These are phyloP conservation scores for Penicillium sp. DNA, from an alignment of 2,329 filamentous ascomycete species.

Conservation along the genomic window DNA sequence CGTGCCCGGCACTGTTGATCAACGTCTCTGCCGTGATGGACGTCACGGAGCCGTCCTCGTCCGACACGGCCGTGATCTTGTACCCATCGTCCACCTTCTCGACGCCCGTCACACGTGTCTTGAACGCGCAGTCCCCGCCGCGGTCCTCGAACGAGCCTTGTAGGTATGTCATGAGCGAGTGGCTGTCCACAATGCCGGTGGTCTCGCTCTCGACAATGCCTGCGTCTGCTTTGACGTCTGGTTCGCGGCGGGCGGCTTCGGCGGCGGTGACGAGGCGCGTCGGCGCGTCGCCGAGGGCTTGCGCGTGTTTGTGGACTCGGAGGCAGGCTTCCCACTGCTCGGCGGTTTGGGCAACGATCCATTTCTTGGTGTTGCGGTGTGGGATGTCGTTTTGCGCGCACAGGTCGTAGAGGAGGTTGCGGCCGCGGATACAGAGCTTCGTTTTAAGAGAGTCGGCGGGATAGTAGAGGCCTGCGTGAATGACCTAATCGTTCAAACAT, in stretches of 20 bases:
- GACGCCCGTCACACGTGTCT: constrained; percentile 63
- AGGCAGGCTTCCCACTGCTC: constrained; percentile 61
- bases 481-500: constrained; percentile 68
- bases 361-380: constrained; percentile 78
- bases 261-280: constrained; percentile 64
- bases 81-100: constrained; percentile 65
- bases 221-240: constrained; percentile 66
- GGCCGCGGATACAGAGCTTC: constrained; percentile 73
- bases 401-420: constrained; percentile 72
- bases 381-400: constrained; percentile 67
- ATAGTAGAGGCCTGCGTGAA: constrained; percentile 95
- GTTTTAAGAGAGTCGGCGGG: constrained; percentile 74
- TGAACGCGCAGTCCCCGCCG: constrained; percentile 71
- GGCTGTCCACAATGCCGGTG: constrained; percentile 88
- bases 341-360: constrained; percentile 84
- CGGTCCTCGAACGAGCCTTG: constrained; percentile 71
- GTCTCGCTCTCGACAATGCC: constrained; percentile 79
- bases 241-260: constrained; percentile 66
- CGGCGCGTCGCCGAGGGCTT: constrained; percentile 59
- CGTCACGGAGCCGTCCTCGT: constrained; percentile 40
- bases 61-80: constrained; percentile 57
- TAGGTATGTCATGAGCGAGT: constrained; percentile 77
- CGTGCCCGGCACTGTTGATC: constrained; percentile 82
- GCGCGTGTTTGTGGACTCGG: constrained; percentile 54
- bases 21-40: constrained; percentile 71